A percentile compares a stretch with the other conserved stretches of the same genome.
Conservation (phyloP, 2,329 filamentous ascomycete genomes). For the Decorospora gaudefroyi region DNA sequence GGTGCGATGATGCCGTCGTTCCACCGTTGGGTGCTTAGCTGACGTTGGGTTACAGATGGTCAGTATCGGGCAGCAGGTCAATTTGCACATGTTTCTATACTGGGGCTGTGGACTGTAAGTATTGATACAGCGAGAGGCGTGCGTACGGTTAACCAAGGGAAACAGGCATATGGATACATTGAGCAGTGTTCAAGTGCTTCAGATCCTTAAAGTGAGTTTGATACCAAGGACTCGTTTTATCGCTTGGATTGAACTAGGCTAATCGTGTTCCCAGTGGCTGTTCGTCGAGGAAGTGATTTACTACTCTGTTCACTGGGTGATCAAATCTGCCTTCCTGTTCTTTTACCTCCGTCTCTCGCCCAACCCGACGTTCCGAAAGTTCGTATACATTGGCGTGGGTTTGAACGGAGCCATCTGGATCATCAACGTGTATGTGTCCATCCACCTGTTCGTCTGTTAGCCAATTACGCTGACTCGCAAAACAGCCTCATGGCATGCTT, state of each 20-base stretch:
- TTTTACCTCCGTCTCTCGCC: conserved; percentile 44
- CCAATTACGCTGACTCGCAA: not conserved
- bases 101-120: conserved; percentile 30
- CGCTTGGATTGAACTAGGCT: not conserved
- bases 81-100: conserved; percentile 31
- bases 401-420: conserved; percentile 34
- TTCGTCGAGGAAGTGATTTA: conserved; percentile 44
- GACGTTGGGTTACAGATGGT: conserved; percentile 11
- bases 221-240: not conserved
- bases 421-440: conserved; percentile 26
- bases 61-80: conserved; percentile 22
- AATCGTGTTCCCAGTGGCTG: conserved; percentile 28
- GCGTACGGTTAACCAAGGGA: not conserved
- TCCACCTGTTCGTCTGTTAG: not conserved
- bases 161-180: conserved; percentile 4
- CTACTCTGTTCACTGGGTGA: conserved; percentile 37
- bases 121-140: not conserved
- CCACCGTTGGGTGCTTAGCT: not conserved
- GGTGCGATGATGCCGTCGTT: conserved; percentile 5
- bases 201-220: conserved; percentile 2
- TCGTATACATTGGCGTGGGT: conserved; percentile 33
- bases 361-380: conserved; percentile 25
- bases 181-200: conserved; percentile 7
- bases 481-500: conserved; percentile 32
- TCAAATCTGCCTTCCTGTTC: conserved; percentile 44